Conservation (phyloP, 2,329 filamentous ascomycete species). For the Stromatinia cepivora region DNA sequence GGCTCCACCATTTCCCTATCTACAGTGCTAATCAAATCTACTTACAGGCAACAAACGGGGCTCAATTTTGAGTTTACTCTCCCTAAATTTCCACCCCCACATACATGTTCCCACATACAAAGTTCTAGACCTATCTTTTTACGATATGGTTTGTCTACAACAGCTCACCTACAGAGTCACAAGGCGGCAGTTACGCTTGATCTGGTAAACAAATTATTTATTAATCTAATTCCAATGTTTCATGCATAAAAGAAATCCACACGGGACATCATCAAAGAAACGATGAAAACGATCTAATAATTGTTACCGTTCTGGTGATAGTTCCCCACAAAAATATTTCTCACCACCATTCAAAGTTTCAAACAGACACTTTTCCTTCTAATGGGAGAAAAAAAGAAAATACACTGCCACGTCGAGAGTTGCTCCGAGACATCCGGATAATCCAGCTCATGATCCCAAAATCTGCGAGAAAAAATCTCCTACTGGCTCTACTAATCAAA, state of each 20-base stretch:
- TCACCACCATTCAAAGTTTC: background rate
- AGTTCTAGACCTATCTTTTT: slow-evolving; percentile 23
- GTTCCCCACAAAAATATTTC: background rate
- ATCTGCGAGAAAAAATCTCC: background rate
- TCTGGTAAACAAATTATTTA: slow-evolving; percentile 14
- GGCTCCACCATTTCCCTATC: slow-evolving; percentile 19
- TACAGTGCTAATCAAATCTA: slow-evolving; percentile 2
- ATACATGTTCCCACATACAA: slow-evolving; percentile 1
- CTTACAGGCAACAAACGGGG: slow-evolving; percentile 12
- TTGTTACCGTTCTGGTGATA: slow-evolving; percentile 14
- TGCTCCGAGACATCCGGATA: slow-evolving; percentile 24
- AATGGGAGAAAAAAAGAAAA: background rate
- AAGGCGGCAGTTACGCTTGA: slow-evolving; percentile 23
- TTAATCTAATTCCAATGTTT: slow-evolving; percentile 19
- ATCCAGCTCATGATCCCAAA: background rate
- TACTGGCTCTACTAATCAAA: slow-evolving; percentile 6
- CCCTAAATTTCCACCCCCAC: slow-evolving; percentile 21
- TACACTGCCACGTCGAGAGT: slow-evolving; percentile 22
- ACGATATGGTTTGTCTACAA: slow-evolving; percentile 12
- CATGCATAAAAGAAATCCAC: slow-evolving; percentile 4
- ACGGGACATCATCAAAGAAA: background rate
- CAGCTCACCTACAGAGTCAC: slow-evolving; percentile 10
- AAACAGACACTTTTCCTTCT: slow-evolving; percentile 1
- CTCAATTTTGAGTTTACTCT: background rate
- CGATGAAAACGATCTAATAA: background rate